Percentiles rank a stretch among this genome's conserved stretches.
phyloP scores from a whole-genome alignment of 148 eudicot genomes.

The Drosera capensis region DNA sequence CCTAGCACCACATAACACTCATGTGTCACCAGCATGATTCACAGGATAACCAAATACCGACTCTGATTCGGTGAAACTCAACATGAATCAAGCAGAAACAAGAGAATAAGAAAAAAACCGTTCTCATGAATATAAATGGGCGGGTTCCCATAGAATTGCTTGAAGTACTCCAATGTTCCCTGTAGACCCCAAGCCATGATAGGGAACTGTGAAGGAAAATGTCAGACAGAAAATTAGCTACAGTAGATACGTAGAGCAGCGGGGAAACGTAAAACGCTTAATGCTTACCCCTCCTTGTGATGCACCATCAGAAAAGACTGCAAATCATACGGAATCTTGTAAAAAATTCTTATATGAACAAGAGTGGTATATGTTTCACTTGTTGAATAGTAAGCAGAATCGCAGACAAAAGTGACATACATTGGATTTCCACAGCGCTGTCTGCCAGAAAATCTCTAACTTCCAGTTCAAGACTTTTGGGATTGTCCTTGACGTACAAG shows the following conservation, averaged over 20 bases:
- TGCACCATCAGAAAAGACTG: not conserved
- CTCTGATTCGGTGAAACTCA: not conserved
- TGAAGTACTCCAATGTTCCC: constrained; percentile 23
- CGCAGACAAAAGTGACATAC: constrained; percentile 17
- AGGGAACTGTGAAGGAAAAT: constrained; percentile 12
- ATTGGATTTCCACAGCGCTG: constrained; percentile 11
- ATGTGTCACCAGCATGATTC: not conserved
- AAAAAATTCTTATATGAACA: not conserved
- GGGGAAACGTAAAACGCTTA: not conserved
- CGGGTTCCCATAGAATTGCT: constrained; percentile 28
- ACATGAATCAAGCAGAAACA: no score
- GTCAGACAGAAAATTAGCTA: not conserved
- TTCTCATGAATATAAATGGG: constrained; percentile 34
- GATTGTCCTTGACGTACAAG: constrained; percentile 16
- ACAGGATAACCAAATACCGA: not conserved
- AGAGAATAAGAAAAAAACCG: constrained; percentile 18
- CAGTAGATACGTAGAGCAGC: not conserved
- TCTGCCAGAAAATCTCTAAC: constrained; percentile 30
- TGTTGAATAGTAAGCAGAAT: not conserved
- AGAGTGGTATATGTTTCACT: not conserved
- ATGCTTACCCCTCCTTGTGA: not conserved
- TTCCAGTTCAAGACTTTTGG: constrained; percentile 10
- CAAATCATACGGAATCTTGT: not conserved
- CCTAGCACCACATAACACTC: constrained; percentile 13
- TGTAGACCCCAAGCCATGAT: constrained; percentile 20